Conservation (phyloP, 257 asterid genomes). For the Rehmannia glutinosa region DNA sequence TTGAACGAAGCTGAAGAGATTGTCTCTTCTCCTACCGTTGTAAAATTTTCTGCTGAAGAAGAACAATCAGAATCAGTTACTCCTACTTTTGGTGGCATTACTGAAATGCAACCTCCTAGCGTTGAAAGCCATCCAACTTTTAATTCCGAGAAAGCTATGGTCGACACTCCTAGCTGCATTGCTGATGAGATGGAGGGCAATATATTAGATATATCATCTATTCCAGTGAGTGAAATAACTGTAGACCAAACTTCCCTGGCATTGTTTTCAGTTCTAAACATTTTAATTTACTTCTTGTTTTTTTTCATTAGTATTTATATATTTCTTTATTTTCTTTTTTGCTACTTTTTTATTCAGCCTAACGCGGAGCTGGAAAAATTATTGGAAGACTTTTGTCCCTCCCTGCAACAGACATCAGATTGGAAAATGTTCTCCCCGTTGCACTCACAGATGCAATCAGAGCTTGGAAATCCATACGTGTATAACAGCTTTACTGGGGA, state of each 20-base stretch:
- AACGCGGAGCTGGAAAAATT: slow-evolving; percentile 58
- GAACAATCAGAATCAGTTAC: slow-evolving; percentile 46
- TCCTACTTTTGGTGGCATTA: slow-evolving; percentile 21
- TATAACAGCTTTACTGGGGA: slow-evolving; percentile 28
- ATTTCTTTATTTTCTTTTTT: not conserved
- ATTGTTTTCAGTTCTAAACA: not conserved
- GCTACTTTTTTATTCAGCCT: slow-evolving; percentile 35
- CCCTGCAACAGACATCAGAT: slow-evolving; percentile 31
- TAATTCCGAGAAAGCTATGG: slow-evolving; percentile 22
- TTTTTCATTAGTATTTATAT: not conserved
- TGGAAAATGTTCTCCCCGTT: slow-evolving; percentile 64
- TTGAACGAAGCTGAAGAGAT: slow-evolving; percentile 44
- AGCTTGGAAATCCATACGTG: slow-evolving; percentile 47
- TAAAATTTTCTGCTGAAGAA: slow-evolving; percentile 44
- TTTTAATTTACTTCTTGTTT: not conserved
- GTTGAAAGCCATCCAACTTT: slow-evolving; percentile 25
- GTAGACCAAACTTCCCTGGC: not conserved
- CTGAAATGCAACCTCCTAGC: slow-evolving; percentile 30
- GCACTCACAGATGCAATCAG: slow-evolving; percentile 65
- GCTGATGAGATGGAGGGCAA: slow-evolving; percentile 27
- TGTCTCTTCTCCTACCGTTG: slow-evolving; percentile 38
- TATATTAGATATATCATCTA: slow-evolving; percentile 19
- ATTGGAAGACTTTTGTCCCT: slow-evolving; percentile 36
- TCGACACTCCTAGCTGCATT: slow-evolving; percentile 16
- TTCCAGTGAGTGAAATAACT: slow-evolving; percentile 47